Percentiles rank a stretch among this genome's conserved stretches.
phyloP scores from a whole-genome alignment of 495 filamentous ascomycete species.

The Podospora pseudoanserina region DNA sequence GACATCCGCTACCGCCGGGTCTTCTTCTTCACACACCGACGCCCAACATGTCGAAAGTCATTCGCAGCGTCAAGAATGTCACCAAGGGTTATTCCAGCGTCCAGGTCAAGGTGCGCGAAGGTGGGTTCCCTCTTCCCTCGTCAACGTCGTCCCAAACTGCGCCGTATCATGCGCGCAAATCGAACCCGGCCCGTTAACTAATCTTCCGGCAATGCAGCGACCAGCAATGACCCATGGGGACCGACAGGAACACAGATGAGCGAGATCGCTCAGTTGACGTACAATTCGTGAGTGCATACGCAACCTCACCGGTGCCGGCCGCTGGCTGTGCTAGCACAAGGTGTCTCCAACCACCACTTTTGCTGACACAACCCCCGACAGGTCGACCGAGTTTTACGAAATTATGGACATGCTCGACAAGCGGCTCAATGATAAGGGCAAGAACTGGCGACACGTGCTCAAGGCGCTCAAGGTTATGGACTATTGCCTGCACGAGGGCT shows the following conservation, averaged over 20 bases:
- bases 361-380: constrained; percentile 11
- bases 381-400: constrained; percentile 88
- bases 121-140: constrained; percentile 50
- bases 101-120: constrained; percentile 99
- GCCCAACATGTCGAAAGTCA: constrained; percentile 86
- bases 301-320: neutral
- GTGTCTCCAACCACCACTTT: neutral
- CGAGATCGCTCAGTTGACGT: constrained; percentile 96
- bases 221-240: constrained; percentile 99
- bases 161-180: constrained; percentile 9
- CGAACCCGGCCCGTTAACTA: constrained; percentile 17
- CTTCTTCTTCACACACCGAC: constrained; percentile 9
- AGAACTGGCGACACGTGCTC: constrained; percentile 98
- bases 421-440: constrained; percentile 97
- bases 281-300: constrained; percentile 70
- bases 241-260: constrained; percentile 98
- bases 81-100: constrained; percentile 97
- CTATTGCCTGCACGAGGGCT: constrained; percentile 97
- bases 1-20: constrained; percentile 11
- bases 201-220: constrained; percentile 56
- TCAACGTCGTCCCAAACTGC: neutral
- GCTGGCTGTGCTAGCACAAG: neutral
- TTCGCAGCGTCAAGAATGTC: constrained; percentile 98
- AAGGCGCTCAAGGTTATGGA: constrained; percentile 98
- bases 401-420: constrained; percentile 99